These are phyloP conservation scores for Aspergillus nidulans DNA, from an alignment of 495 filamentous ascomycete species.

Conservation along the genomic window DNA sequence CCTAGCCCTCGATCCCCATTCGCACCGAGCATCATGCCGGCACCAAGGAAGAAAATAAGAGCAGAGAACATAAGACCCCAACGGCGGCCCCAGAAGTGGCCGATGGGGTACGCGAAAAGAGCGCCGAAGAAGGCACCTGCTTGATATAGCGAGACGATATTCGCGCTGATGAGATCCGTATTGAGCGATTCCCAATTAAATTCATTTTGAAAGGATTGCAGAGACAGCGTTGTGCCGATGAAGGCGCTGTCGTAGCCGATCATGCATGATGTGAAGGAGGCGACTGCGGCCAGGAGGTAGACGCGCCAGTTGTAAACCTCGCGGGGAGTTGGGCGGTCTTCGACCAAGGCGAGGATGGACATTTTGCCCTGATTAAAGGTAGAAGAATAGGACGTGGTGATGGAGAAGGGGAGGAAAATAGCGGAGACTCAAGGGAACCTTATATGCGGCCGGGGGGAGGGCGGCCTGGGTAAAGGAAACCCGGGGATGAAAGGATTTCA, in stretches of 20 bases:
- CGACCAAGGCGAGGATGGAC: conserved; percentile 58
- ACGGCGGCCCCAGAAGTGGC: conserved; percentile 53
- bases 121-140: conserved; percentile 66
- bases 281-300: conserved; percentile 61
- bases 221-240: conserved; percentile 66
- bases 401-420: neutral
- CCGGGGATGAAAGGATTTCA: neutral
- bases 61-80: conserved; percentile 48
- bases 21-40: conserved; percentile 60
- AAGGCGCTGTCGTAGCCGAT: conserved; percentile 73
- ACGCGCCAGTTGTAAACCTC: conserved; percentile 76
- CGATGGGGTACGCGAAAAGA: conserved; percentile 52
- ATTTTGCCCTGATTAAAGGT: conserved; percentile 26
- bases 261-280: conserved; percentile 68
- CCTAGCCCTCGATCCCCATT: conserved; percentile 55
- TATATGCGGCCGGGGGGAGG: neutral
- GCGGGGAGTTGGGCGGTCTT: conserved; percentile 63
- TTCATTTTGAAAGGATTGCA: conserved; percentile 59
- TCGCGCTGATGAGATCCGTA: conserved; percentile 52
- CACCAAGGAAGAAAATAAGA: conserved; percentile 58
- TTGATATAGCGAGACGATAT: conserved; percentile 67
- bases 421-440: neutral
- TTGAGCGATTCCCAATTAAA: conserved; percentile 51
- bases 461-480: neutral
- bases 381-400: neutral